phyloP scores from a whole-genome alignment of 1,139 yeast species.

The Meyerozyma carpophila region DNA sequence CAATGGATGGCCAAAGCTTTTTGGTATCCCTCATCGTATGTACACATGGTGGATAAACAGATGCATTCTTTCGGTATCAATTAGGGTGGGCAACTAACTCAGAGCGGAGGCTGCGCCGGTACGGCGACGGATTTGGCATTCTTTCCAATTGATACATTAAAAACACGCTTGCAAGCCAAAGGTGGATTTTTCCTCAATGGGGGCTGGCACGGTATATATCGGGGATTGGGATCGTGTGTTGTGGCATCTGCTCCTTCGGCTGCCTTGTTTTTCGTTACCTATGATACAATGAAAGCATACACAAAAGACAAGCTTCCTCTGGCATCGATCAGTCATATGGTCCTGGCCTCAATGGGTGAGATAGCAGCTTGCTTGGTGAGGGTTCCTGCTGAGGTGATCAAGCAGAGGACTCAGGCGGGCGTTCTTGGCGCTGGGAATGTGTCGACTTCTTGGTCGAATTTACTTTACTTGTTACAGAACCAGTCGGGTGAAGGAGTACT shows the following conservation, averaged over 20 bases:
- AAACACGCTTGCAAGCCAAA: slow-evolving; percentile 89
- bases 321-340: slow-evolving; percentile 58
- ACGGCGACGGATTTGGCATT: slow-evolving; percentile 91
- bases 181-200: slow-evolving; percentile 93
- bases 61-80: neutral
- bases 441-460: slow-evolving; percentile 63
- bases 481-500: slow-evolving; percentile 72
- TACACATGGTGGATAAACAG: neutral
- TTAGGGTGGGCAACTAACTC: neutral
- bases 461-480: slow-evolving; percentile 50
- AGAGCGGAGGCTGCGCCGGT: slow-evolving; percentile 96
- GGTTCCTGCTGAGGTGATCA: slow-evolving; percentile 95
- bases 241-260: slow-evolving; percentile 96
- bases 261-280: slow-evolving; percentile 81
- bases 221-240: slow-evolving; percentile 89
- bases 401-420: slow-evolving; percentile 87
- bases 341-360: slow-evolving; percentile 85
- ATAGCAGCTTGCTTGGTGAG: slow-evolving; percentile 88
- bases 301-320: slow-evolving; percentile 40
- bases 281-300: slow-evolving; percentile 64
- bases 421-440: slow-evolving; percentile 39
- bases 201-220: slow-evolving; percentile 85
- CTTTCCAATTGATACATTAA: slow-evolving; percentile 93
- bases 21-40: slow-evolving; percentile 12
- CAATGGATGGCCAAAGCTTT: slow-evolving; percentile 10